phyloP scores from a whole-genome alignment of 805 yeast genomes.

The Sugiyamaella boreocaroliniensis region DNA sequence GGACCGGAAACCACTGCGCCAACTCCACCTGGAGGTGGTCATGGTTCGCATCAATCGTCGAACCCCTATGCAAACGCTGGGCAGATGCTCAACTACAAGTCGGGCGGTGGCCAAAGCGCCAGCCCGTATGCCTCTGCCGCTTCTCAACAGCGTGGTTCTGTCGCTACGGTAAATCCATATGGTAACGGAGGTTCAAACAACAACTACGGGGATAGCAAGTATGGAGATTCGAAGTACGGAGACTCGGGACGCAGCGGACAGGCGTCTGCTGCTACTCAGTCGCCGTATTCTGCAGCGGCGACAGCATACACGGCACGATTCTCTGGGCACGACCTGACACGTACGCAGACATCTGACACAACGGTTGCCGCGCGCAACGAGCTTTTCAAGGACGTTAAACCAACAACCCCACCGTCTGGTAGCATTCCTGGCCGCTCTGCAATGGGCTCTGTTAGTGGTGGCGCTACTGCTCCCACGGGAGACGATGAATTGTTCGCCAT shows the following conservation, averaged over 20 bases:
- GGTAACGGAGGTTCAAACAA: not conserved
- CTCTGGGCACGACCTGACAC: slow-evolving; percentile 10
- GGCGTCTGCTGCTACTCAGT: not conserved
- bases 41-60: not conserved
- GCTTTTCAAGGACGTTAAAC: slow-evolving; percentile 23
- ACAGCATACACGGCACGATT: slow-evolving; percentile 16
- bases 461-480: slow-evolving; percentile 1
- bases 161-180: not conserved
- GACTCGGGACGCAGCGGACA: not conserved
- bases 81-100: slow-evolving; percentile 1
- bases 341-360: slow-evolving; percentile 20
- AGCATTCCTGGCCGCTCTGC: not conserved
- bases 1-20: not conserved
- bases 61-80: slow-evolving; percentile 12
- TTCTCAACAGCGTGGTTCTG: not conserved
- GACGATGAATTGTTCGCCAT: slow-evolving; percentile 27
- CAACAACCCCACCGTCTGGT: not conserved
- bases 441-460: slow-evolving; percentile 1
- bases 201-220: not conserved
- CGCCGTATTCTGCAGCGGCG: slow-evolving; percentile 20
- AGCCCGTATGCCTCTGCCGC: not conserved
- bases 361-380: slow-evolving; percentile 21
- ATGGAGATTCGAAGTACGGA: not conserved
- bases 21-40: slow-evolving; percentile 12
- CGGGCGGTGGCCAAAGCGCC: not conserved